Evolutionary conservation across 495 filamentous ascomycete genomes (phyloP).

Genomic region (Podospora fimiseda): DNA sequence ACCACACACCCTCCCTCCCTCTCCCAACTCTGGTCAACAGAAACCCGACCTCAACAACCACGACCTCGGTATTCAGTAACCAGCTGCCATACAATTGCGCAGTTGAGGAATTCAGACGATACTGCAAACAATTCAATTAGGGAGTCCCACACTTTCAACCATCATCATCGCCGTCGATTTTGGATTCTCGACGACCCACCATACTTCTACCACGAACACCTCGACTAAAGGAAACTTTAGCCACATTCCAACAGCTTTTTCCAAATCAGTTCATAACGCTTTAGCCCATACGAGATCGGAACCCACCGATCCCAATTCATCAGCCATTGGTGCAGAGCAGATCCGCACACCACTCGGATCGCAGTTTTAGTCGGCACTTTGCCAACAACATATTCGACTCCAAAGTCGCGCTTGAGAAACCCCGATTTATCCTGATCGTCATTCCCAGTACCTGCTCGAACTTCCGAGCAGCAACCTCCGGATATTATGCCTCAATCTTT

Average conservation of each 20-base stretch:
- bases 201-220: background rate
- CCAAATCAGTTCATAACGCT: background rate
- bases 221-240: background rate
- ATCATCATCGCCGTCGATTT: background rate
- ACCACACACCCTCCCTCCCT: conserved; percentile 21
- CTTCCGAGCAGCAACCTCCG: conserved; percentile 24
- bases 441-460: conserved; percentile 22
- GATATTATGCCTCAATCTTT: conserved; percentile 30
- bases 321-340: conserved; percentile 29
- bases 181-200: conserved; percentile 1
- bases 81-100: background rate
- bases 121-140: conserved; percentile 1
- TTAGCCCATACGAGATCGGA: background rate
- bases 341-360: conserved; percentile 18
- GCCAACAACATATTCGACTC: conserved; percentile 1
- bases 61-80: conserved; percentile 6
- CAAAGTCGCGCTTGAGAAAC: conserved; percentile 8
- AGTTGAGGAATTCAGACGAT: background rate
- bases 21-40: conserved; percentile 14
- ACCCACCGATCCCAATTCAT: background rate
- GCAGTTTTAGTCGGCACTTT: conserved; percentile 12
- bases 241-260: background rate
- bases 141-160: background rate
- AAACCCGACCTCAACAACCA: conserved; percentile 12
- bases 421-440: conserved; percentile 17